phyloP scores from a whole-genome alignment of 208 protist species.

The Balamuthia mandrillaris region DNA sequence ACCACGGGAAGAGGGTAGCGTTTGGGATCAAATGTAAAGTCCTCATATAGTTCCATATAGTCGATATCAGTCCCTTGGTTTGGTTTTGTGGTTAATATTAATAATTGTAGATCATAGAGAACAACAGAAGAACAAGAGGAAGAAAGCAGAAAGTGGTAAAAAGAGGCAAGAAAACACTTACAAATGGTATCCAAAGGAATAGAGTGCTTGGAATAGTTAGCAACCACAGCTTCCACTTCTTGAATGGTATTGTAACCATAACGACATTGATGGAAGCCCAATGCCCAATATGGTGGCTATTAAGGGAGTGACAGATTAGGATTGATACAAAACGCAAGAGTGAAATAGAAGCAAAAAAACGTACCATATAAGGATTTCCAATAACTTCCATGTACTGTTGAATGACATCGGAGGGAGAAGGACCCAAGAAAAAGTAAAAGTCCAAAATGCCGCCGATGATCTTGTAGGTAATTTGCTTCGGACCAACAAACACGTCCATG shows the following conservation, averaged over 20 bases:
- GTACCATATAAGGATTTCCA: slow-evolving; percentile 66
- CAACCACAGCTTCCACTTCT: slow-evolving; percentile 61
- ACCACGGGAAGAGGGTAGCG: slow-evolving; percentile 6
- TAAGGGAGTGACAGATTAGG: background rate
- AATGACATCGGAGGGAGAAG: slow-evolving; percentile 59
- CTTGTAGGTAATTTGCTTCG: slow-evolving; percentile 55
- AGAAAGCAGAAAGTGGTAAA: background rate
- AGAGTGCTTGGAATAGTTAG: slow-evolving; percentile 51
- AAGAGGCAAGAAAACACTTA: background rate
- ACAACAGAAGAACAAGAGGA: background rate
- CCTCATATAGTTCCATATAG: slow-evolving; percentile 76
- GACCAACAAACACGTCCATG: slow-evolving; percentile 60
- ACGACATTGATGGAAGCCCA: slow-evolving; percentile 76
- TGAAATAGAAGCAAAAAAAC: slow-evolving; percentile 36
- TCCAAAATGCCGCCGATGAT: slow-evolving; percentile 74
- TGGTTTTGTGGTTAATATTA: background rate
- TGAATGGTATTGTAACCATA: slow-evolving; percentile 73
- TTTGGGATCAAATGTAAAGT: slow-evolving; percentile 51
- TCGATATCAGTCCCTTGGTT: slow-evolving; percentile 73
- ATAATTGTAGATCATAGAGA: background rate
- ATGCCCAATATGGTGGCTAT: slow-evolving; percentile 34
- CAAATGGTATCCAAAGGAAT: slow-evolving; percentile 80
- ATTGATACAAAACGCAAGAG: background rate
- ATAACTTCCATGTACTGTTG: slow-evolving; percentile 71
- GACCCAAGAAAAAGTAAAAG: slow-evolving; percentile 77